phyloP scores from a whole-genome alignment of 192 early-diverging fungal species.

The Backusella westeae region DNA sequence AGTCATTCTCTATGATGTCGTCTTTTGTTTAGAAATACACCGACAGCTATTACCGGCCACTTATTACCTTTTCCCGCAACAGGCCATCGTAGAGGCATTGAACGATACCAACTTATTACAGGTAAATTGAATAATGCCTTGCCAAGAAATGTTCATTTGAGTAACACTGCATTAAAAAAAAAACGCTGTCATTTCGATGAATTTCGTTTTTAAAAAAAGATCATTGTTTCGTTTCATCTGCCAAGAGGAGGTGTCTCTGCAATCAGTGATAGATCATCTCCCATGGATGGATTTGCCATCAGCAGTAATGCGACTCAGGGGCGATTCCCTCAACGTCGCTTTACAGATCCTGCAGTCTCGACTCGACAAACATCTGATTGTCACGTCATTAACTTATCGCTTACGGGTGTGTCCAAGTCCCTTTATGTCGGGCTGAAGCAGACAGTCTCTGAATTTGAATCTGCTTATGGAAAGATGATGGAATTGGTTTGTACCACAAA shows the following conservation, averaged over 20 bases:
- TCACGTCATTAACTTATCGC: slow-evolving; percentile 7
- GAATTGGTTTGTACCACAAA: slow-evolving; percentile 19
- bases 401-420: slow-evolving; percentile 14
- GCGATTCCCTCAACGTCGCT: slow-evolving; percentile 12
- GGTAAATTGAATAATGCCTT: neutral
- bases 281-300: neutral
- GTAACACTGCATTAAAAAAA: neutral
- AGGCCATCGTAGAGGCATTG: slow-evolving; percentile 46
- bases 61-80: slow-evolving; percentile 48
- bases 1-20: slow-evolving; percentile 17
- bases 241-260: neutral
- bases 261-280: neutral
- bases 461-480: slow-evolving; percentile 25
- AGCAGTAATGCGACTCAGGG: slow-evolving; percentile 5
- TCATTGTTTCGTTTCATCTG: slow-evolving; percentile 13
- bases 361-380: neutral
- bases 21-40: slow-evolving; percentile 14
- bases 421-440: slow-evolving; percentile 23
- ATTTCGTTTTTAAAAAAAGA: neutral
- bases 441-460: slow-evolving; percentile 20
- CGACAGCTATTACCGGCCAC: neutral
- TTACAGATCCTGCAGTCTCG: slow-evolving; percentile 20
- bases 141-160: neutral
- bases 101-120: slow-evolving; percentile 25
- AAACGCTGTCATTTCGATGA: neutral